These are phyloP conservation scores for Neofusicoccum parvum DNA, from an alignment of 2,329 filamentous ascomycete genomes.

Conservation along the genomic window DNA sequence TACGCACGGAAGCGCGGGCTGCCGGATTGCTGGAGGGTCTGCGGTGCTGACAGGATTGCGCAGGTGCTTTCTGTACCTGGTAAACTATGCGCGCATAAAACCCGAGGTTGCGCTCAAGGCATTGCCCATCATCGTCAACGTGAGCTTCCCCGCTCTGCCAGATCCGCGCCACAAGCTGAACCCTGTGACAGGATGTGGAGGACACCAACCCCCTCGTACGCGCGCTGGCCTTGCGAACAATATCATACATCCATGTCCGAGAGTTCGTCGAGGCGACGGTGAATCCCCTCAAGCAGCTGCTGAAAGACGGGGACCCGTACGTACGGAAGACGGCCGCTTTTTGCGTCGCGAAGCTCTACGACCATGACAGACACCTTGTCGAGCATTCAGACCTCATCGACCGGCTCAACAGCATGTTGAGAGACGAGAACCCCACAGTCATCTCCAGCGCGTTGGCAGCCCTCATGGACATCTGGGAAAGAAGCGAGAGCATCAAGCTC, in stretches of 20 bases:
- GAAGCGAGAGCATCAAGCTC: constrained; percentile 94
- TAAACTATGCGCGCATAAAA: constrained; percentile 94
- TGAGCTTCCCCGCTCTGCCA: constrained; percentile 43
- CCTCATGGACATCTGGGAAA: constrained; percentile 97
- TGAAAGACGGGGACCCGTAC: constrained; percentile 88
- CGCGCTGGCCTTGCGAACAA: constrained; percentile 87
- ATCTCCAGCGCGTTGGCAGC: constrained; percentile 90
- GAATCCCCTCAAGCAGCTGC: constrained; percentile 76
- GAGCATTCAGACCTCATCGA: constrained; percentile 92
- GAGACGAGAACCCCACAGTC: constrained; percentile 96
- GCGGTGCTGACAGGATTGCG: constrained; percentile 32
- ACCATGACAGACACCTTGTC: constrained; percentile 88
- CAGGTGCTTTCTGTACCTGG: constrained; percentile 96
- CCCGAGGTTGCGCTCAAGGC: constrained; percentile 93
- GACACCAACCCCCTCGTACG: constrained; percentile 90
- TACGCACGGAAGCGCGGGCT: constrained; percentile 19
- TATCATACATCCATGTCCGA: constrained; percentile 95
- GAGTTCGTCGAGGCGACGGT: constrained; percentile 94
- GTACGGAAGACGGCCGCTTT: constrained; percentile 97
- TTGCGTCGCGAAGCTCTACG: constrained; percentile 95
- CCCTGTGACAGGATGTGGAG: constrained; percentile 74
- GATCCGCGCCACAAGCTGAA: constrained; percentile 10
- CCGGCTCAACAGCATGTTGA: constrained; percentile 81
- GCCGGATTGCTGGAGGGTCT: not conserved
- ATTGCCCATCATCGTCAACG: constrained; percentile 80